These are phyloP conservation scores for Carpinus fangiana DNA, from an alignment of 306 rosid species.

Conservation along the genomic window DNA sequence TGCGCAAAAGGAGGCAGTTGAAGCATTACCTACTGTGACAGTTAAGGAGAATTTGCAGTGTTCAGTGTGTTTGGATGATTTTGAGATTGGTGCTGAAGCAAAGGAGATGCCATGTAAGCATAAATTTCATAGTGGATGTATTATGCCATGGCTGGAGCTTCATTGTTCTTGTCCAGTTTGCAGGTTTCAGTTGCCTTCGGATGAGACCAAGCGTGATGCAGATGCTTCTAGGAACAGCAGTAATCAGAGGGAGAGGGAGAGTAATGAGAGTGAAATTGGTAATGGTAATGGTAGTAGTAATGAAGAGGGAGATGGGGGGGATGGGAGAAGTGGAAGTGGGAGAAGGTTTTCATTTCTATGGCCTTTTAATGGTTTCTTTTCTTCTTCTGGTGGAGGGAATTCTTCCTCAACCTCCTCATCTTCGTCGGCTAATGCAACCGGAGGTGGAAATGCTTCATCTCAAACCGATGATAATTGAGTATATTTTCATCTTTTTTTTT, in stretches of 20 bases:
- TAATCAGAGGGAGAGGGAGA: conserved; percentile 38
- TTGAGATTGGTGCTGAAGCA: conserved; percentile 63
- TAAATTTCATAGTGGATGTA: conserved; percentile 65
- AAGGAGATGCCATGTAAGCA: conserved; percentile 89
- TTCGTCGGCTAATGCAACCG: conserved; percentile 33
- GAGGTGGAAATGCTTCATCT: conserved; percentile 39
- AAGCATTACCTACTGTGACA: conserved; percentile 57
- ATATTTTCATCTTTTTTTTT: not conserved
- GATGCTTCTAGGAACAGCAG: conserved; percentile 40
- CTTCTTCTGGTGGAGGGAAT: conserved; percentile 37
- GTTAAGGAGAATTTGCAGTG: conserved; percentile 60
- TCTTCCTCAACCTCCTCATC: conserved; percentile 40
- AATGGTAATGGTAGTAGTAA: conserved; percentile 15
- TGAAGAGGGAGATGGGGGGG: conserved; percentile 37
- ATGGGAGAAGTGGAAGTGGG: conserved; percentile 48
- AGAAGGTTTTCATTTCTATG: conserved; percentile 73
- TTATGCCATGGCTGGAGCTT: conserved; percentile 82
- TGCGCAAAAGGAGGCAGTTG: conserved; percentile 67
- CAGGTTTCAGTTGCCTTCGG: conserved; percentile 62
- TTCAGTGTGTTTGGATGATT: conserved; percentile 77
- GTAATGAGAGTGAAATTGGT: conserved; percentile 9
- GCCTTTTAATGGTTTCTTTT: conserved; percentile 71
- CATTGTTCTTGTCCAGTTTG: conserved; percentile 89
- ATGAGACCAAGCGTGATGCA: conserved; percentile 55
- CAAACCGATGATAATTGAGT: conserved; percentile 52